Base-by-base conservation (phyloP, 495 filamentous ascomycete genomes). In the Podospora australis region DNA sequence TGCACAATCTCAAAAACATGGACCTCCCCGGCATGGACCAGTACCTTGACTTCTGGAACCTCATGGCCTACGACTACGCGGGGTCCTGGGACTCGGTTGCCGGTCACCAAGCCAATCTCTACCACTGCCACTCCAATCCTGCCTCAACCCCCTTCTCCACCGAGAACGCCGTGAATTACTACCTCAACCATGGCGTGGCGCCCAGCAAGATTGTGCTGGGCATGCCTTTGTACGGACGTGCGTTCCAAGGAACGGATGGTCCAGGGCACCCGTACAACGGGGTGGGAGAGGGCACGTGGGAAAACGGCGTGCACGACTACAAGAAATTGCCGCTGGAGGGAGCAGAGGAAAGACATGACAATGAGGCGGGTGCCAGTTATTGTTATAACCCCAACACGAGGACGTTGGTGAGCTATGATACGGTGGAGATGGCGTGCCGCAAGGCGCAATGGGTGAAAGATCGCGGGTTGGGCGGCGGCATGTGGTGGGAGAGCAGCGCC, bases 401-500 rank as follows among this genome's bases (percentile, higher is more conserved):
- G 50, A 77, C 77, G 42, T 71, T 96, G 70, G 74, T 97, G 17
- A 83, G 75, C 46, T 97, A 94, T 61, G 91, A 97, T 58, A 89
- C 77, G 0, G 74, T 78, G 0, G 66, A 69, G 2, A 79, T 88
- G 61, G 84, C 82, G 9, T 68, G 70, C 52, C 28, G 56, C 41
- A 97, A 96, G 72, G 82, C 80, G 2, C 67, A 73, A 26, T 96
- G 80, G 63, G 78, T 96, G 53, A 73, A 69, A 55, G 46, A 73
- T 10, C 69, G 75, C 35, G 74, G 79, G 2, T 72, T 96, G 4
- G 90, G 87, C 1, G 90, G 91, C 16, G 87, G 74, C 11, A 97
- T 96, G 90, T 96, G 89, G 90, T 97, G 91, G 90, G 91, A 97
- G 69, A 86, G 81, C 56, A 90, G 82, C 64, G 83, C 77, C 4